phyloP scores from a whole-genome alignment of 306 rosid genomes.

The Cucurbita argyrosperma region DNA sequence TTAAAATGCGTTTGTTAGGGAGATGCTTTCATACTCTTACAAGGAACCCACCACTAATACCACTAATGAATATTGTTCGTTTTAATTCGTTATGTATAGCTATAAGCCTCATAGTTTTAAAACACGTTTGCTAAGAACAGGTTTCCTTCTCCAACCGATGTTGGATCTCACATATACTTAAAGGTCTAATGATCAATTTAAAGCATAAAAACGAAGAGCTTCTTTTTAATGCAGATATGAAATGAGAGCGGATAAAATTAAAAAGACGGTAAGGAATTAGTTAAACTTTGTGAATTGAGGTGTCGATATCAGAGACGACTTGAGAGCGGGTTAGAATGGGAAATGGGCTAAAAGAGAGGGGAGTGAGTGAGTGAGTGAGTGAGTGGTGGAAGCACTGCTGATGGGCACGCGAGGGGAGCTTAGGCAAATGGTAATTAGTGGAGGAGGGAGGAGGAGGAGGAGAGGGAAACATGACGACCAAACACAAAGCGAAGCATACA shows the following conservation, averaged over 20 bases:
- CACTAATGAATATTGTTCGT: too few species aligned
- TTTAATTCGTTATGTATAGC: too few species aligned
- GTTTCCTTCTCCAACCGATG: too few species aligned
- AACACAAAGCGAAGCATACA: background rate
- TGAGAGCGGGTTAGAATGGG: background rate
- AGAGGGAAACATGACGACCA: background rate
- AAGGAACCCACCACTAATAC: too few species aligned
- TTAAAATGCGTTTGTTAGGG: too few species aligned
- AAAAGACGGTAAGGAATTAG: background rate
- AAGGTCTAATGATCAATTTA: too few species aligned
- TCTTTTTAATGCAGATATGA: background rate
- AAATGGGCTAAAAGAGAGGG: background rate
- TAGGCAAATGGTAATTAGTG: background rate
- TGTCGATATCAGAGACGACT: background rate
- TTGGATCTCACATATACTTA: too few species aligned
- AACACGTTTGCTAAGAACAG: too few species aligned
- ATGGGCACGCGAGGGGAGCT: constrained; percentile 1
- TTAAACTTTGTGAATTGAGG: background rate
- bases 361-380: background rate
- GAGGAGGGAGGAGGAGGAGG: background rate
- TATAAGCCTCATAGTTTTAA: too few species aligned
- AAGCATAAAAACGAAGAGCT: background rate
- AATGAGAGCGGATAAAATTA: background rate
- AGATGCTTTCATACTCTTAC: too few species aligned
- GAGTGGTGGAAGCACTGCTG: background rate